Evolutionary conservation across 2,329 filamentous ascomycete species (phyloP).

Genomic region (Colletotrichum sp.): DNA sequence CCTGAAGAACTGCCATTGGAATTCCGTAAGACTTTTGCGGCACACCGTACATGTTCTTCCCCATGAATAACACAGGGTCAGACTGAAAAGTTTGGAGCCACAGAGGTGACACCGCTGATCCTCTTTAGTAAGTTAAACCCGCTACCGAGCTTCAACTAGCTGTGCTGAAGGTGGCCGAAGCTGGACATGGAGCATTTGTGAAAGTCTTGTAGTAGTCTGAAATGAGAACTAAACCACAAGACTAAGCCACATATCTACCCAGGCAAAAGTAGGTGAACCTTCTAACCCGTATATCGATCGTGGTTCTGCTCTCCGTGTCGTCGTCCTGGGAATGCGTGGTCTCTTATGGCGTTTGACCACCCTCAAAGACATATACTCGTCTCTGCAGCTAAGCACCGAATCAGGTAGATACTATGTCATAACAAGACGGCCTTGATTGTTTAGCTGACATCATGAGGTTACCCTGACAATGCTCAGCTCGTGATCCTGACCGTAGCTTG

Average conservation of each 20-base stretch:
- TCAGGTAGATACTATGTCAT: neutral
- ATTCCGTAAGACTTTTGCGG: neutral
- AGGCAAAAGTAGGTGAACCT: neutral
- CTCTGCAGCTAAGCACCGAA: neutral
- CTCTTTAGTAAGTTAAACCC: neutral
- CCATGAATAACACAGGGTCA: neutral
- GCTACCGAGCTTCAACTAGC: neutral
- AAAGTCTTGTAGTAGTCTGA: neutral
- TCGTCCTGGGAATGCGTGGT: neutral
- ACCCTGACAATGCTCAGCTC: conserved; percentile 21
- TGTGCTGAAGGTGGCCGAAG: neutral
- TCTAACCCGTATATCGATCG: neutral
- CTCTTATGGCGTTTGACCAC: neutral
- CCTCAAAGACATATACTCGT: neutral
- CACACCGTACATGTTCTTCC: neutral
- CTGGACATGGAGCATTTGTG: neutral
- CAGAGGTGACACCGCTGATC: neutral
- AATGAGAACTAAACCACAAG: neutral
- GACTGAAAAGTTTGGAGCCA: neutral
- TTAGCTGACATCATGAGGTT: neutral
- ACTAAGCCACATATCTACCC: neutral
- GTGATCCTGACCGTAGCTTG: conserved; percentile 23
- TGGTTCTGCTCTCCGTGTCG: neutral
- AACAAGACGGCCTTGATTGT: neutral
- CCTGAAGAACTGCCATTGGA: neutral